Evolutionary conservation across 2,329 filamentous ascomycete genomes (phyloP).

Genomic region (Talaromyces pinophilus): DNA sequence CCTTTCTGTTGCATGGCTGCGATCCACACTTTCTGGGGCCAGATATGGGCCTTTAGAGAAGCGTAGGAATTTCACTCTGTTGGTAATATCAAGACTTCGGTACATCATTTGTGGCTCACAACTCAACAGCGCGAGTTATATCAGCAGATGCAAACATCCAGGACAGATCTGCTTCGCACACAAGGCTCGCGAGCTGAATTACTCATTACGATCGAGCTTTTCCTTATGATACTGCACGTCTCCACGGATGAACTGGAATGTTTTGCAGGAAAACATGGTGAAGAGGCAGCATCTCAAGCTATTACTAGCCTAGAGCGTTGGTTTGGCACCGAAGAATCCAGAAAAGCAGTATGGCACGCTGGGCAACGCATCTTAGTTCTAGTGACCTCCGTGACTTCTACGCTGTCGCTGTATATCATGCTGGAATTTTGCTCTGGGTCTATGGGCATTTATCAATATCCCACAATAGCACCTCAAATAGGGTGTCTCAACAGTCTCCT

Average conservation of each 20-base stretch:
- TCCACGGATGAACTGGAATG: not conserved
- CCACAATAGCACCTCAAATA: not conserved
- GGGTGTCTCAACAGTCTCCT: not conserved
- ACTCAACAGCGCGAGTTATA: not conserved
- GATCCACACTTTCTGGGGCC: too few relatives aligned
- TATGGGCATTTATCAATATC: not conserved
- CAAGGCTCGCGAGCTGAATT: not conserved
- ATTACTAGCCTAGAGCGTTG: not conserved
- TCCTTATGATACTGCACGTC: not conserved
- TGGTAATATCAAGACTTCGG: too few relatives aligned
- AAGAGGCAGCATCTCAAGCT: not conserved
- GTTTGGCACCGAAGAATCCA: not conserved
- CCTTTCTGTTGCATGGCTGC: too few relatives aligned
- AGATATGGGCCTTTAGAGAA: too few relatives aligned
- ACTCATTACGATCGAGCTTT: not conserved
- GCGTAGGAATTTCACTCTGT: too few relatives aligned
- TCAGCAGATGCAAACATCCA: not conserved
- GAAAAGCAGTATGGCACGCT: not conserved
- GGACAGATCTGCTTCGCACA: not conserved
- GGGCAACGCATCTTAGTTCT: not conserved
- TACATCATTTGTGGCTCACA: too few relatives aligned
- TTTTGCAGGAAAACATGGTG: not conserved
- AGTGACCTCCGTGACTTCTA: not conserved
- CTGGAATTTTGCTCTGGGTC: not conserved
- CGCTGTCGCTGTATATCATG: not conserved